Evolutionary conservation across 139 green algal species (phyloP), one percentile per base, ranked within the genome.

Genomic region (Haematococcus sp.): DNA sequence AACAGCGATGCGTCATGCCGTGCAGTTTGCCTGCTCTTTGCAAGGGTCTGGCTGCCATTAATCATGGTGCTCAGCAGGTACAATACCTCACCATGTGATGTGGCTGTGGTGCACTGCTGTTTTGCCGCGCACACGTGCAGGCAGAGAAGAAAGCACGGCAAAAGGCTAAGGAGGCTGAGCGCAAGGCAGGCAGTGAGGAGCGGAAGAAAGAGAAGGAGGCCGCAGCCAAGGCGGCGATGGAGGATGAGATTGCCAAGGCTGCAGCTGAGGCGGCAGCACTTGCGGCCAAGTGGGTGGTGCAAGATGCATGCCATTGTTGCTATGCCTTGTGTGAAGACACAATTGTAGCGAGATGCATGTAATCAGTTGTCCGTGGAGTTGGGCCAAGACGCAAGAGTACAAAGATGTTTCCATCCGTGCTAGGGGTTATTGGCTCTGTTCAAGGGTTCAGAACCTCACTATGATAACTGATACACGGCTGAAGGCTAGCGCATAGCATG

Each of bases 151-250:
- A 87, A 32, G 87, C 88, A 0, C 75, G 75, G 58, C 85, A 89
- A 70, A 91, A 90, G 67, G 87, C 82, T 28, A 87, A 84, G 74
- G 86, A 92, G 67, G 85, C 87, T 49, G 87, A 91, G 69, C 74
- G 80, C 46, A 79, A 88, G 46, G 73, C 28, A 3, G 76, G 65
- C 56, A 75, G 56, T 3, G 80, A 56, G 0, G 77, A 74, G 34
- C 81, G 73, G 63, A 78, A 76, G 44, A 60, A 64, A 34, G 75
- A 71, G 46, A 65, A 66, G 61, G 76, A 68, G 17, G 82, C 72
- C 70, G 80, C 68, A 32, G 77, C 77, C 2, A 55, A 59, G 34
- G 79, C 69, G 33, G 81, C 79, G 28, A 80, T 84, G 28, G 86
- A 91, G 34, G 86, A 86, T 23, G 88, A 92, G 70, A 89, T 93